Evolutionary conservation across 805 yeast genomes (phyloP).

Genomic region (Suhomyces emberorum): DNA sequence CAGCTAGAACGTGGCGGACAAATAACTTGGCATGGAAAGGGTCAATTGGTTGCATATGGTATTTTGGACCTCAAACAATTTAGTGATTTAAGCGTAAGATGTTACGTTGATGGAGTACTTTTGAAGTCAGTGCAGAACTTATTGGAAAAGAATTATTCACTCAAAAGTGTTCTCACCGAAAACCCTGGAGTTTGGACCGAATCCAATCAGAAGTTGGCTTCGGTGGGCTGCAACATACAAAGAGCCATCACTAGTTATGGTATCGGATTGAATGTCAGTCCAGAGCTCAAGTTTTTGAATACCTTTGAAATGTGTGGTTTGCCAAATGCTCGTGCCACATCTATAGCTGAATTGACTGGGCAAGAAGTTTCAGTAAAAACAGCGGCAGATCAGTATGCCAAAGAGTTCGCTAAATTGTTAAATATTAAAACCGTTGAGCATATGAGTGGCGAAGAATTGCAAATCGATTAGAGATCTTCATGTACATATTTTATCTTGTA

Average conservation of each 20-base stretch:
- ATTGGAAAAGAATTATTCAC: constrained; percentile 34
- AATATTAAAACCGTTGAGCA: constrained; percentile 34
- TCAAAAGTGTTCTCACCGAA: constrained; percentile 51
- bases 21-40: constrained; percentile 94
- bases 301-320: constrained; percentile 84
- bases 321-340: constrained; percentile 46
- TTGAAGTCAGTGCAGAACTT: constrained; percentile 55
- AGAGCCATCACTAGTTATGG: constrained; percentile 89
- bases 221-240: constrained; percentile 85
- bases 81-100: constrained; percentile 52
- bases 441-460: constrained; percentile 29
- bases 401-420: constrained; percentile 34
- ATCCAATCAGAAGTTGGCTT: constrained; percentile 64
- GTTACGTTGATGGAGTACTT: constrained; percentile 60
- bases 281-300: constrained; percentile 71
- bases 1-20: constrained; percentile 93
- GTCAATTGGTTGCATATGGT: constrained; percentile 86
- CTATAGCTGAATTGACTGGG: constrained; percentile 22
- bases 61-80: constrained; percentile 62
- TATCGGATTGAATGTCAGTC: constrained; percentile 70
- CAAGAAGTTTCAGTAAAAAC: constrained; percentile 12
- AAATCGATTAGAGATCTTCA: constrained; percentile 7
- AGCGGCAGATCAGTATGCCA: constrained; percentile 32
- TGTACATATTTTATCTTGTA: no score
- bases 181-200: constrained; percentile 88